Percentiles rank a stretch among this genome's conserved stretches.
These are phyloP conservation scores for Rutstroemia sydowiana DNA, from an alignment of 2,329 filamentous ascomycete genomes.

Conservation along the genomic window DNA sequence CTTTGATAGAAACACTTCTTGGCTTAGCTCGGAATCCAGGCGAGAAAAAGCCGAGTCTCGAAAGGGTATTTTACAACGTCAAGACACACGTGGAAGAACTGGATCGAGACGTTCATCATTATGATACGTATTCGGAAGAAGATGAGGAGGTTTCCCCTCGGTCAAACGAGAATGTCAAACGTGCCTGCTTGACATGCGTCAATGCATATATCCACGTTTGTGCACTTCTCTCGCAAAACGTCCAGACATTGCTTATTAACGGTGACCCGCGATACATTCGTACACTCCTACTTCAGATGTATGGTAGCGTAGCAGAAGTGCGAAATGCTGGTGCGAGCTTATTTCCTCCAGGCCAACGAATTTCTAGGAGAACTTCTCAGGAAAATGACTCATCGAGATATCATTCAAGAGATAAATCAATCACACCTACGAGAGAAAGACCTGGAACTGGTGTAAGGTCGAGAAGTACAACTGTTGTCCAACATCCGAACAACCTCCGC, in stretches of 20 bases:
- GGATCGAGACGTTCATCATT: constrained; percentile 56
- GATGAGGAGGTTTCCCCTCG: constrained; percentile 41
- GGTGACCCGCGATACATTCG: constrained; percentile 61
- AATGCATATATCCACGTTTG: constrained; percentile 60
- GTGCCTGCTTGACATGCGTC: constrained; percentile 56
- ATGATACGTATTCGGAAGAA: constrained; percentile 44
- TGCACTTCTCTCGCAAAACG: constrained; percentile 51
- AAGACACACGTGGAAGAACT: constrained; percentile 59
- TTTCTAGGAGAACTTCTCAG: constrained; percentile 12
- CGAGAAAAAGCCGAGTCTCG: constrained; percentile 54
- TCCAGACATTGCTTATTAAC: constrained; percentile 57
- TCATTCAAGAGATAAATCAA: constrained; percentile 44
- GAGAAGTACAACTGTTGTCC: constrained; percentile 29
- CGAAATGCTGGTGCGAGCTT: constrained; percentile 33
- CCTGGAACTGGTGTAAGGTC: constrained; percentile 30
- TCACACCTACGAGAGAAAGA: constrained; percentile 46
- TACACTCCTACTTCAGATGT: constrained; percentile 54
- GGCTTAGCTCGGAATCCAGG: constrained; percentile 53
- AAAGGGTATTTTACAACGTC: constrained; percentile 61
- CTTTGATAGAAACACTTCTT: constrained; percentile 59
- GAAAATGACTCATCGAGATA: constrained; percentile 42
- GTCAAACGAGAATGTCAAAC: constrained; percentile 58
- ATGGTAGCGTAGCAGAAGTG: constrained; percentile 62
- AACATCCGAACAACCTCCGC: constrained; percentile 34
- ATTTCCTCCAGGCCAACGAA: constrained; percentile 15